Evolutionary conservation across 139 green algal genomes (phyloP).

Genomic region (Volvox reticuliferus): DNA sequence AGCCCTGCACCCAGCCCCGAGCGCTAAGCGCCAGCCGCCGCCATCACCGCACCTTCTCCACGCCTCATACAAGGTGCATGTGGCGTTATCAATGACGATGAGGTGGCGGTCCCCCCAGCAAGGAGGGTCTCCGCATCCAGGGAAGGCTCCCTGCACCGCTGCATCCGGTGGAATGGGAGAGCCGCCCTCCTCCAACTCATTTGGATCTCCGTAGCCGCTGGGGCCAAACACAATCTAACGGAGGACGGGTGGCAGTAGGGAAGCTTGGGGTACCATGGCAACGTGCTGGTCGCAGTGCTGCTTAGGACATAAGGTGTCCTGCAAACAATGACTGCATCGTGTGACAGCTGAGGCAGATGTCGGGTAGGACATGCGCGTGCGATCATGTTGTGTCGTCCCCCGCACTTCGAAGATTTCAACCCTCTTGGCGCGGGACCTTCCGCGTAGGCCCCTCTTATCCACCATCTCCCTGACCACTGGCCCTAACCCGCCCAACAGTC

Average conservation of each 20-base stretch:
- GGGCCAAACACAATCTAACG: neutral
- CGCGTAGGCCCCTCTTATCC: no score
- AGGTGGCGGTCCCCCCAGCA: slow-evolving; percentile 58
- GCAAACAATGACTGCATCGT: no score
- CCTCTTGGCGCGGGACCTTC: no score
- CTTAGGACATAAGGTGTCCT: no score
- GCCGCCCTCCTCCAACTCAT: neutral
- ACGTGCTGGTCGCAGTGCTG: no score
- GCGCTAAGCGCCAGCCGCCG: no score
- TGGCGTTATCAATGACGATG: slow-evolving; percentile 43
- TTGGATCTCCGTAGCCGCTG: slow-evolving; percentile 21
- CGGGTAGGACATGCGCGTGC: no score
- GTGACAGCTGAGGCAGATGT: no score
- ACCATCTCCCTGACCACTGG: no score
- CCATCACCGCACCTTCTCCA: neutral
- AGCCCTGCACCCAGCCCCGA: neutral
- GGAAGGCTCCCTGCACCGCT: slow-evolving; percentile 17
- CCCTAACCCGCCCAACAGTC: no score
- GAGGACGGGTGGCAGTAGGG: neutral
- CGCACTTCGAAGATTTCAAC: no score
- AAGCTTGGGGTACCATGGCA: neutral
- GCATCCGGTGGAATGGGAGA: slow-evolving; percentile 3
- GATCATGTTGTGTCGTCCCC: no score
- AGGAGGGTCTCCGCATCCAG: slow-evolving; percentile 36
- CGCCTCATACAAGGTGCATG: slow-evolving; percentile 43